phyloP scores from a whole-genome alignment of 495 filamentous ascomycete genomes.

The Apiosordaria backusii region DNA sequence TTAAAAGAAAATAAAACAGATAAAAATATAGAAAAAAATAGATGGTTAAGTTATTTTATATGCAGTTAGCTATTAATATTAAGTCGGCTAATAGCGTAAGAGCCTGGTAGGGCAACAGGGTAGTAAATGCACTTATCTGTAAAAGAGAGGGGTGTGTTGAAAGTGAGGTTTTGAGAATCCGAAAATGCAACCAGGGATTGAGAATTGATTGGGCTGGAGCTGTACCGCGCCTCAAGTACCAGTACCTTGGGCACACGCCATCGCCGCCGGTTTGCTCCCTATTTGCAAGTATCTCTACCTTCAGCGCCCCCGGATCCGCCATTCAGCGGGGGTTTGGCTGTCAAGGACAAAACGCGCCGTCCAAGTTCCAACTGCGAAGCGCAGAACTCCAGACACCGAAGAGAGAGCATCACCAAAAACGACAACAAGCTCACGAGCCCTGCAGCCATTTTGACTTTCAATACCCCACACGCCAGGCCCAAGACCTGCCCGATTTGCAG shows the following conservation, averaged over 20 bases:
- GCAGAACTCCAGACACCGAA: not conserved
- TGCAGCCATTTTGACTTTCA: not conserved
- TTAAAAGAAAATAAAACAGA: too few species aligned
- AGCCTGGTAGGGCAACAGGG: too few species aligned
- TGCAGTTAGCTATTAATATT: too few species aligned
- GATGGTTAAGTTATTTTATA: too few species aligned
- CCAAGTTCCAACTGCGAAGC: slow-evolving; percentile 1
- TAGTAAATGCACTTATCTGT: too few species aligned
- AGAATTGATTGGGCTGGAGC: not conserved
- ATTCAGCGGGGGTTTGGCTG: not conserved
- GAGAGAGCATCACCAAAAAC: not conserved
- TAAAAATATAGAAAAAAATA: too few species aligned
- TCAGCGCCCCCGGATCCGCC: not conserved
- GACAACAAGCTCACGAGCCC: not conserved
- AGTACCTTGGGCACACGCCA: not conserved
- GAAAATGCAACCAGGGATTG: not conserved
- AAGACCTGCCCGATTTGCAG: not conserved
- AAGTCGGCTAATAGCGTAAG: too few species aligned
- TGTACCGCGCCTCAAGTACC: not conserved
- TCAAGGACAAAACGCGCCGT: not conserved
- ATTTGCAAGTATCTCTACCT: slow-evolving; percentile 2
- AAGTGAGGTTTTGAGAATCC: not conserved
- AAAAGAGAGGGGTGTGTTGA: not conserved
- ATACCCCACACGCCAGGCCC: slow-evolving; percentile 2
- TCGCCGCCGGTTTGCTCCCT: not conserved